Percentiles rank a stretch among this genome's conserved stretches.
These are phyloP conservation scores for Podila verticillata DNA, from an alignment of 192 early-diverging fungal species.

Conservation along the genomic window DNA sequence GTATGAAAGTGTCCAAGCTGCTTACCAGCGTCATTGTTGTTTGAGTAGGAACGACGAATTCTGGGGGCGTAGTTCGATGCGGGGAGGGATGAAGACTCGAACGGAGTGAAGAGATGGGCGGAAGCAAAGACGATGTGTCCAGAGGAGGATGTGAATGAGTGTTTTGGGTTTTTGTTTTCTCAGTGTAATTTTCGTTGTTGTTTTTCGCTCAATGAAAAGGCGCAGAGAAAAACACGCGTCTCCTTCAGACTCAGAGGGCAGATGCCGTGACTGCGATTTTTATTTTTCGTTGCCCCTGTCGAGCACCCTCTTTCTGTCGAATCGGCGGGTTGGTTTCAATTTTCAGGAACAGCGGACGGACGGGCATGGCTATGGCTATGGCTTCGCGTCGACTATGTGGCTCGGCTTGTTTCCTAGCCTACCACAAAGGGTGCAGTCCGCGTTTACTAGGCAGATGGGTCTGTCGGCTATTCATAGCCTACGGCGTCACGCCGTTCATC, in stretches of 20 bases:
- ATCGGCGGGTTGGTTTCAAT: too few species aligned
- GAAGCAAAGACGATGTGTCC: neutral
- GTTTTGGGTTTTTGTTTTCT: neutral
- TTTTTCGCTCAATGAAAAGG: neutral
- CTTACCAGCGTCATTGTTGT: constrained; percentile 1
- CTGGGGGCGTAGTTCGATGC: neutral
- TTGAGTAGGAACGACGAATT: neutral
- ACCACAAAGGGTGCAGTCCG: too few species aligned
- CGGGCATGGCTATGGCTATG: too few species aligned
- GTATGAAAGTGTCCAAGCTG: neutral
- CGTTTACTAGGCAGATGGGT: too few species aligned
- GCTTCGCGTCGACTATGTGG: too few species aligned
- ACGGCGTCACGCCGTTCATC: too few species aligned
- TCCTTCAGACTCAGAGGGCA: neutral
- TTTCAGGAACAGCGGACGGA: too few species aligned
- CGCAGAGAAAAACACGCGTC: neutral
- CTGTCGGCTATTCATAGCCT: too few species aligned
- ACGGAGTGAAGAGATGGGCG: neutral
- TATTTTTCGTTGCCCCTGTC: too few species aligned
- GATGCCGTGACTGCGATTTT: too few species aligned
- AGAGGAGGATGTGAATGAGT: neutral
- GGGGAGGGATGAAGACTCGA: neutral
- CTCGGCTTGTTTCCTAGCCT: too few species aligned
- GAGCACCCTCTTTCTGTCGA: too few species aligned
- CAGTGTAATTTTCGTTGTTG: neutral